Percentiles rank a stretch among this genome's conserved stretches.
Evolutionary conservation across 1,284 basidiomycete genomes (phyloP).

Genomic region (Ganoderma lingzhi): DNA sequence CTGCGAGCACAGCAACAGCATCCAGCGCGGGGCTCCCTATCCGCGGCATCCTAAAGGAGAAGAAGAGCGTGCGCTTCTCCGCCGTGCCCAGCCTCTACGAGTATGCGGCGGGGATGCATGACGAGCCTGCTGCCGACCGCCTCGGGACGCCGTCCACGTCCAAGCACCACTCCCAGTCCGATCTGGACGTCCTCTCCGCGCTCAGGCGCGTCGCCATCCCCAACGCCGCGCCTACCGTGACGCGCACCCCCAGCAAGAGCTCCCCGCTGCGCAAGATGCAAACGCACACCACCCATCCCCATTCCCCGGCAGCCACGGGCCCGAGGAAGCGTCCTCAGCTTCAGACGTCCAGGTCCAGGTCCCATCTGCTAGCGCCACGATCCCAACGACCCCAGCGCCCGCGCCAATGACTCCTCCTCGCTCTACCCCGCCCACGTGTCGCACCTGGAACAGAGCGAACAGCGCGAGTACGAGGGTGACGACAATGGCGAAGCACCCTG

Average conservation of each 20-base stretch:
- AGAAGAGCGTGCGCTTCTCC: slow-evolving; percentile 47
- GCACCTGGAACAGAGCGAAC: neutral
- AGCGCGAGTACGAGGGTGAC: neutral
- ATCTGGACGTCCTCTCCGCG: slow-evolving; percentile 9
- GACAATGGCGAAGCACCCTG: slow-evolving; percentile 40
- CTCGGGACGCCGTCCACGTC: neutral
- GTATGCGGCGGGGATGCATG: slow-evolving; percentile 19
- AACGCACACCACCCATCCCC: neutral
- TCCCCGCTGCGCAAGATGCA: slow-evolving; percentile 28
- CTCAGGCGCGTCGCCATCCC: slow-evolving; percentile 9
- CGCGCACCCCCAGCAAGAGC: slow-evolving; percentile 17
- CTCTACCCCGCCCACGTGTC: neutral
- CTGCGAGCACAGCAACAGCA: slow-evolving; percentile 33
- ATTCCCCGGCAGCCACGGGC: slow-evolving; percentile 13
- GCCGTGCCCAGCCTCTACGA: slow-evolving; percentile 39
- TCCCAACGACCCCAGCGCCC: neutral
- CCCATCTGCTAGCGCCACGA: slow-evolving; percentile 2
- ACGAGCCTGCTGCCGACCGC: neutral
- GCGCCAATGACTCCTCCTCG: neutral
- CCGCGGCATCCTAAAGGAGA: slow-evolving; percentile 46
- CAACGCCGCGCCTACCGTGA: slow-evolving; percentile 2
- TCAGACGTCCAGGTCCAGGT: slow-evolving; percentile 8
- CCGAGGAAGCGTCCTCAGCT: slow-evolving; percentile 4
- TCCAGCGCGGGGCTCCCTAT: slow-evolving; percentile 36
- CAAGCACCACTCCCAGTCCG: slow-evolving; percentile 12